Conservation (phyloP, 345 rosid genomes). For the Balakata baccata region DNA sequence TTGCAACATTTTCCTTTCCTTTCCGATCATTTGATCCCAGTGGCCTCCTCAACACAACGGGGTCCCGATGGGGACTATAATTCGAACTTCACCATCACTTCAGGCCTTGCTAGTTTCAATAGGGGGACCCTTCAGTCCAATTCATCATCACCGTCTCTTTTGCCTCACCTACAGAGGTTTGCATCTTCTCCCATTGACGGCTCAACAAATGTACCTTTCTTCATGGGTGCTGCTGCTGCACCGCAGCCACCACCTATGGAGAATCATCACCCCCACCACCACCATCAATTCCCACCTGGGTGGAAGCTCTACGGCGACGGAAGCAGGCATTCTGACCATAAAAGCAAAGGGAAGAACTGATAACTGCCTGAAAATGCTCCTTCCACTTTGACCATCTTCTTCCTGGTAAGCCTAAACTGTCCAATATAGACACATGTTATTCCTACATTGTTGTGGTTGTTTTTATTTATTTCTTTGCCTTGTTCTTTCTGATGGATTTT, state of each 20-base stretch:
- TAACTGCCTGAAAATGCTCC: slow-evolving; percentile 16
- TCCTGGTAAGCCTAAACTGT: slow-evolving; percentile 41
- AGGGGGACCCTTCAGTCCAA: slow-evolving; percentile 99
- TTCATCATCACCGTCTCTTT: slow-evolving; percentile 64
- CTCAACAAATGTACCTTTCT: slow-evolving; percentile 60
- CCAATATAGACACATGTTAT: not conserved
- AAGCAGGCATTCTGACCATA: slow-evolving; percentile 64
- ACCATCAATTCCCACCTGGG: slow-evolving; percentile 63
- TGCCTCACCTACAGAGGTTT: slow-evolving; percentile 72
- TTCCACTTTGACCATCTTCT: slow-evolving; percentile 33
- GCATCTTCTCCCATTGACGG: slow-evolving; percentile 47
- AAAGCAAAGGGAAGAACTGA: slow-evolving; percentile 84
- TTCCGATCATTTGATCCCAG: slow-evolving; percentile 75
- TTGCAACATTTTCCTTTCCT: slow-evolving; percentile 66
- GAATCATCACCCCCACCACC: slow-evolving; percentile 46
- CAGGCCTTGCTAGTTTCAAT: slow-evolving; percentile 78
- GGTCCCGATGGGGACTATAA: slow-evolving; percentile 50
- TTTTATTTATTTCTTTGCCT: slow-evolving; percentile 5
- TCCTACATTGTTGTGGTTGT: not conserved
- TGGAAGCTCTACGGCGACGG: slow-evolving; percentile 76
- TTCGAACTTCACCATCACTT: slow-evolving; percentile 76
- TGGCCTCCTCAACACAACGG: slow-evolving; percentile 35
- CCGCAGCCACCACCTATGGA: slow-evolving; percentile 50
- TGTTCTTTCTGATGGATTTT: not conserved
- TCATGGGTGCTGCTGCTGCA: slow-evolving; percentile 44